Evolutionary conservation across 345 rosid genomes (phyloP).

Genomic region (Brassica incana): DNA sequence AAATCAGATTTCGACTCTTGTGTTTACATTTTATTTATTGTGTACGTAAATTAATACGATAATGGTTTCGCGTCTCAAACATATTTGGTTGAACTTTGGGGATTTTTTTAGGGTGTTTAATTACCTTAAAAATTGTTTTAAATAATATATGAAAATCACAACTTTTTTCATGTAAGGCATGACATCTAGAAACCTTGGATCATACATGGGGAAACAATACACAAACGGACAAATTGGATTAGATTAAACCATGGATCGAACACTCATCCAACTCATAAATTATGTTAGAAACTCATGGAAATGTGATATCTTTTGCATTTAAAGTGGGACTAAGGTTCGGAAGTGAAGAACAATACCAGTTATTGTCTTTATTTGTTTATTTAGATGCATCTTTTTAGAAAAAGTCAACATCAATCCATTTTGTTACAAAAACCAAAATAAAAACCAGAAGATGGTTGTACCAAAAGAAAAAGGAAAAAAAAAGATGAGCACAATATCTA

Average conservation of each 20-base stretch:
- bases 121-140: neutral
- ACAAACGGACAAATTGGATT: neutral
- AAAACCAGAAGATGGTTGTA: neutral
- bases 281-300: neutral
- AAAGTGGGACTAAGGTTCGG: neutral
- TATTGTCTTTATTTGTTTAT: conserved; percentile 12
- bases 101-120: neutral
- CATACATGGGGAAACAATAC: neutral
- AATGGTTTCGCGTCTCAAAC: neutral
- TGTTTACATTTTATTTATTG: no score
- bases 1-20: neutral
- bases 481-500: neutral
- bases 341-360: neutral
- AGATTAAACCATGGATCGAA: neutral
- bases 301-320: neutral
- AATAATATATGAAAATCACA: neutral
- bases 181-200: neutral
- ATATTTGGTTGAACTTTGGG: neutral
- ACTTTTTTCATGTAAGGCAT: neutral
- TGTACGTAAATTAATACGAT: neutral
- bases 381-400: conserved; percentile 1
- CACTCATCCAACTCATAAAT: neutral
- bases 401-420: conserved; percentile 4
- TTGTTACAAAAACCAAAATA: conserved; percentile 15
- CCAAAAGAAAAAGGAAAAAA: neutral